Conservation (phyloP, 192 early-diverging fungal species). For the Backusella mclennaniae region DNA sequence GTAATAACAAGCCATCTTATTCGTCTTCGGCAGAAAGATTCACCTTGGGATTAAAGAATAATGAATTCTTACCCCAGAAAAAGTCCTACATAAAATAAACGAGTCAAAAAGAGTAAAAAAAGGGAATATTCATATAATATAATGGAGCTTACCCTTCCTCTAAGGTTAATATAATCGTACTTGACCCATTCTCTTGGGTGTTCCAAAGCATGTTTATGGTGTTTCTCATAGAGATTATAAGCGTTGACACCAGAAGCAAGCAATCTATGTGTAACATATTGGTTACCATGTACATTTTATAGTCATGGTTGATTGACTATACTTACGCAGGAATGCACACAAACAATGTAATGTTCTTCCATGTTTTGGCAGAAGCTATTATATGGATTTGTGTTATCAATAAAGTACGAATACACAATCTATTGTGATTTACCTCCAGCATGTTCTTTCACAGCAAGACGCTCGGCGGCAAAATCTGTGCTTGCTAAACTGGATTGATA, state of each 20-base stretch:
- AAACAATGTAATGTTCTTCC: constrained; percentile 38
- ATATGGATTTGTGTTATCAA: not conserved
- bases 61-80: constrained; percentile 32
- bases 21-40: constrained; percentile 27
- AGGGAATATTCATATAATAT: not conserved
- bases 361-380: constrained; percentile 29
- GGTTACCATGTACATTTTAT: not conserved
- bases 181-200: constrained; percentile 32
- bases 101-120: not conserved
- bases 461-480: constrained; percentile 24
- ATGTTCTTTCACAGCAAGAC: constrained; percentile 33
- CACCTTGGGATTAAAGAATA: constrained; percentile 30
- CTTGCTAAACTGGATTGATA: constrained; percentile 14
- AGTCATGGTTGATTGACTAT: not conserved
- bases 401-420: not conserved
- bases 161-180: constrained; percentile 45
- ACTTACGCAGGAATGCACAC: constrained; percentile 41
- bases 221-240: constrained; percentile 30
- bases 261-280: constrained; percentile 15
- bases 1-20: not conserved
- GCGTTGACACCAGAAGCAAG: constrained; percentile 34
- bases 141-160: constrained; percentile 54
- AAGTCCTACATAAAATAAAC: constrained; percentile 18
- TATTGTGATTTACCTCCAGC: constrained; percentile 23
- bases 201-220: constrained; percentile 25